Conservation (phyloP, 2,329 filamentous ascomycete species). For the Rachicladosporium sp. region DNA sequence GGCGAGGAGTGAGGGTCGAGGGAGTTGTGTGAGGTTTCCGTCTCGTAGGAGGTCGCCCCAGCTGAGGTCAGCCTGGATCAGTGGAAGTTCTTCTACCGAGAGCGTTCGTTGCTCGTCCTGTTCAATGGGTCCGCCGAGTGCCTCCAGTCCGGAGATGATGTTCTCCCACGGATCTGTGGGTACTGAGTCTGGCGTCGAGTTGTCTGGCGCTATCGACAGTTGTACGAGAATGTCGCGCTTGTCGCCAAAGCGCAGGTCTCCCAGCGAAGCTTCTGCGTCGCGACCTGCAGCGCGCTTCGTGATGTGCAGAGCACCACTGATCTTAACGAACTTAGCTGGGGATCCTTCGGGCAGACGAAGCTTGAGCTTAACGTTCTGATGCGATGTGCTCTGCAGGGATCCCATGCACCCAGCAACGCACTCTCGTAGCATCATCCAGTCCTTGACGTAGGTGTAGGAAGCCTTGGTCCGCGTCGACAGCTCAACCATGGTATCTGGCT, state of each 20-base stretch:
- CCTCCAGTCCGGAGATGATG: slow-evolving; percentile 89
- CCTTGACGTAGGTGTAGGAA: slow-evolving; percentile 95
- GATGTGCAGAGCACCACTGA: slow-evolving; percentile 88
- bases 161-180: slow-evolving; percentile 96
- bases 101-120: slow-evolving; percentile 70
- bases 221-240: slow-evolving; percentile 92
- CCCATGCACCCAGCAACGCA: slow-evolving; percentile 89
- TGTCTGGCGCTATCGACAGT: slow-evolving; percentile 82
- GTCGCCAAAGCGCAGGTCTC: slow-evolving; percentile 88
- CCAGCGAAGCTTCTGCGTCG: slow-evolving; percentile 83
- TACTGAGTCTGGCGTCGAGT: slow-evolving; percentile 64
- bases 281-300: slow-evolving; percentile 91
- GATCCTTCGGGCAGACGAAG: slow-evolving; percentile 89
- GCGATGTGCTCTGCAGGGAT: slow-evolving; percentile 84
- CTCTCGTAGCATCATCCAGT: slow-evolving; percentile 99
- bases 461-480: slow-evolving; percentile 90
- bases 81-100: slow-evolving; percentile 85
- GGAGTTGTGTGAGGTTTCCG: slow-evolving; percentile 71
- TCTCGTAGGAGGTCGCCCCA: slow-evolving; percentile 92
- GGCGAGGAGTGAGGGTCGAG: slow-evolving; percentile 78
- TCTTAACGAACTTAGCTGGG: slow-evolving; percentile 96
- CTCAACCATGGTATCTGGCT: slow-evolving; percentile 98
- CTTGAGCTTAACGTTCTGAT: slow-evolving; percentile 95
- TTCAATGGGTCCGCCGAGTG: slow-evolving; percentile 76
- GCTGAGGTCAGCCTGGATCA: slow-evolving; percentile 86